Percentiles rank a stretch among this genome's conserved stretches.
phyloP scores from a whole-genome alignment of 352 stramenopile species.

The Blastocystis sp. region DNA sequence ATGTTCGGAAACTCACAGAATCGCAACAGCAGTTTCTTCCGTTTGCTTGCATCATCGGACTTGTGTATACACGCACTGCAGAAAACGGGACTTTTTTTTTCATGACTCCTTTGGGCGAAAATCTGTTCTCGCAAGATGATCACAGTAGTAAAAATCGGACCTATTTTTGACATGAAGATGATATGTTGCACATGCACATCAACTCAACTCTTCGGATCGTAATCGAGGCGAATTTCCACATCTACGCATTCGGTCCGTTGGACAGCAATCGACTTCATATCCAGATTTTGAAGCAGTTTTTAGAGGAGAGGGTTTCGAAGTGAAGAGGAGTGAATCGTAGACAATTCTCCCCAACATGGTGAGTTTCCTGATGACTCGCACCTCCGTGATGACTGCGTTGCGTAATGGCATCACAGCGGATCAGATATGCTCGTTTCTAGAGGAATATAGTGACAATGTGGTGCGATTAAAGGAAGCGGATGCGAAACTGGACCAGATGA shows the following conservation, averaged over 20 bases:
- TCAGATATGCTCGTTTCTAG: conserved; percentile 46
- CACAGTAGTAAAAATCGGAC: no score
- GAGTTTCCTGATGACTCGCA: conserved; percentile 35
- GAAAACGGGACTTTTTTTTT: not conserved
- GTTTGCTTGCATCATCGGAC: not conserved
- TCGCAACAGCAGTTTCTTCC: not conserved
- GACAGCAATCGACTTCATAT: not conserved
- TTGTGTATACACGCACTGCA: not conserved
- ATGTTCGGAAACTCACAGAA: not conserved
- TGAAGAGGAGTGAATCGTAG: not conserved
- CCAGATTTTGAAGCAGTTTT: conserved; percentile 36
- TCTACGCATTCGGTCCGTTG: conserved; percentile 37
- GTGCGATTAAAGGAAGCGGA: conserved; percentile 15
- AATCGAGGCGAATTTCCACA: conserved; percentile 37
- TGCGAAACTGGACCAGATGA: conserved; percentile 21
- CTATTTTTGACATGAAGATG: not conserved
- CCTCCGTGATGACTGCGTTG: conserved; percentile 23
- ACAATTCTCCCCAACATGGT: conserved; percentile 51
- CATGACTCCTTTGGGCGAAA: not conserved
- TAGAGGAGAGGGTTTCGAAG: not conserved
- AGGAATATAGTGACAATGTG: conserved; percentile 30
- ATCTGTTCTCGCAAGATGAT: not conserved
- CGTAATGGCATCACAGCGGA: conserved; percentile 44
- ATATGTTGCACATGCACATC: not conserved
- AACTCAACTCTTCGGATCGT: not conserved